These are phyloP conservation scores for Fraxinus baroniana DNA, from an alignment of 305 asterid species.

Conservation along the genomic window DNA sequence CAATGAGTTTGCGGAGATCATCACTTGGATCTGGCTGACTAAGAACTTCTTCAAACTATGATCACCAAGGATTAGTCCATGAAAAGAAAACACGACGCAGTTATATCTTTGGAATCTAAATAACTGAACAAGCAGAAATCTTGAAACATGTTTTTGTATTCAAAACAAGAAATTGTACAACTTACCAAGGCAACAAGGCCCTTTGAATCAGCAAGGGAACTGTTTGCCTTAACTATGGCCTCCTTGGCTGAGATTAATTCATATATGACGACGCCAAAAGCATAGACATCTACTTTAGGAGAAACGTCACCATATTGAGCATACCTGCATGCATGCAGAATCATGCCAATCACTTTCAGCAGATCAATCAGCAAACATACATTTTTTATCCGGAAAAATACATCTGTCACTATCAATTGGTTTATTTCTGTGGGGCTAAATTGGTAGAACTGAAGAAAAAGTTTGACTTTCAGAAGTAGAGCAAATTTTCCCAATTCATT, in stretches of 20 bases:
- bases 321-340: constrained; percentile 52
- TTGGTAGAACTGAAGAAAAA: background rate
- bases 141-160: background rate
- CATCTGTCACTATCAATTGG: background rate
- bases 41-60: constrained; percentile 84
- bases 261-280: constrained; percentile 89
- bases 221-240: constrained; percentile 69
- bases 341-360: background rate
- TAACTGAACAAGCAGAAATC: background rate
- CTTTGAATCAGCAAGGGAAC: constrained; percentile 61
- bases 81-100: background rate
- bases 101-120: background rate
- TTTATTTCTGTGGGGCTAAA: background rate
- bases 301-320: constrained; percentile 86
- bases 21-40: constrained; percentile 50
- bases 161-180: constrained; percentile 18
- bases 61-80: constrained; percentile 7
- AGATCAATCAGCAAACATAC: background rate
- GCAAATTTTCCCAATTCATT: background rate
- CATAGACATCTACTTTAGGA: constrained; percentile 93
- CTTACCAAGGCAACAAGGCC: constrained; percentile 83
- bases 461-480: background rate
- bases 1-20: constrained; percentile 54
- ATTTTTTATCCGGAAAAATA: background rate
- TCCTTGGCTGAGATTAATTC: constrained; percentile 95